Evolutionary conservation across 345 rosid species (phyloP).

Genomic region (Triadica sebifera): DNA sequence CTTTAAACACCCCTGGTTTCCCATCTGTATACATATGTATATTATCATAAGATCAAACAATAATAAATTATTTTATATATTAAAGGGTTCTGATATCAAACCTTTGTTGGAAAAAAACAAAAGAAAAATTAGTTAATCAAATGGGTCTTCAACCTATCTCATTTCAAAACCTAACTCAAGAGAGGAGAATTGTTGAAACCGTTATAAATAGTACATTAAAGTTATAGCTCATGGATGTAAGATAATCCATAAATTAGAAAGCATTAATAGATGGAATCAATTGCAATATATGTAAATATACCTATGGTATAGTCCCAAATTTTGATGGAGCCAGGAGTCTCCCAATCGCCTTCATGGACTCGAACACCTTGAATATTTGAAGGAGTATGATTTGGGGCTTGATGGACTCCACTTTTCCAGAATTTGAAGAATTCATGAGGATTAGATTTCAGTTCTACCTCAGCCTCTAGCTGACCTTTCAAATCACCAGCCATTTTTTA

Average conservation of each 20-base stretch:
- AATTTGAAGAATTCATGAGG: constrained; percentile 21
- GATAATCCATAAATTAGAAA: neutral
- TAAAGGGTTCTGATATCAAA: too few relatives aligned
- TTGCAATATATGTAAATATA: neutral
- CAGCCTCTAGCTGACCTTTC: constrained; percentile 29
- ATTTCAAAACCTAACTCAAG: too few relatives aligned
- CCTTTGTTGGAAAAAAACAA: too few relatives aligned
- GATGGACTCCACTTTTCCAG: constrained; percentile 16
- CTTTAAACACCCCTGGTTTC: constrained; percentile 2
- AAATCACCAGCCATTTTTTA: neutral
- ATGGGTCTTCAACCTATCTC: too few relatives aligned
- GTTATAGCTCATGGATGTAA: too few relatives aligned
- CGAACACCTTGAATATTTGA: constrained; percentile 11
- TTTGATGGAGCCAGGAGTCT: constrained; percentile 23
- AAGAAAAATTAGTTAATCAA: too few relatives aligned
- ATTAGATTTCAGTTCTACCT: constrained; percentile 28
- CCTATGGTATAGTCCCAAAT: constrained; percentile 25
- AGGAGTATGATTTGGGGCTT: constrained; percentile 24
- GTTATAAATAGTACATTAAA: too few relatives aligned
- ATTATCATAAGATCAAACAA: too few relatives aligned
- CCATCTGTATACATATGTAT: neutral
- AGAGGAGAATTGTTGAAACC: too few relatives aligned
- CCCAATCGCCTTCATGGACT: constrained; percentile 19
- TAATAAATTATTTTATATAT: too few relatives aligned
- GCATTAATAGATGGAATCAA: neutral